phyloP scores from a whole-genome alignment of 805 yeast genomes.

The Wickerhamomyces hampshirensis region DNA sequence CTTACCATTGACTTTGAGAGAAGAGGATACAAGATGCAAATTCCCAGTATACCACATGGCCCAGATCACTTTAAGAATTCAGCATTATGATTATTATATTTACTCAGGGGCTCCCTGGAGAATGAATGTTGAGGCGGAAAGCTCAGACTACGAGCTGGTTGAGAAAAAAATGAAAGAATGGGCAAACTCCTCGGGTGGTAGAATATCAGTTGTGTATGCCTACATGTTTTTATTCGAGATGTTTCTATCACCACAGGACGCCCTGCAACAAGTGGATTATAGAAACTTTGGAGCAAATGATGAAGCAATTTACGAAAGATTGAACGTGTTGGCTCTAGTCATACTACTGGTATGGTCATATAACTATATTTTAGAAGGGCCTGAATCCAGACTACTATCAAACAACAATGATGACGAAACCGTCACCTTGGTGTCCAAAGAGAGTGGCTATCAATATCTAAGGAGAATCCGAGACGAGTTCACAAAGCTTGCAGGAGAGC shows the following conservation, averaged over 20 bases:
- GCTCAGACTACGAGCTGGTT: conserved; percentile 44
- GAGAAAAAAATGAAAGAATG: conserved; percentile 47
- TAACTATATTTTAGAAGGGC: conserved; percentile 42
- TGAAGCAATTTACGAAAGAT: conserved; percentile 42
- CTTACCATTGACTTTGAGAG: conserved; percentile 19
- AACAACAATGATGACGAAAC: conserved; percentile 15
- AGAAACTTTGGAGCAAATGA: conserved; percentile 44
- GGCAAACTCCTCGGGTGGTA: conserved; percentile 44
- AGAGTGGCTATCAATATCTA: conserved; percentile 47
- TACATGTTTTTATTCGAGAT: conserved; percentile 57
- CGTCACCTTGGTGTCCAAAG: conserved; percentile 32
- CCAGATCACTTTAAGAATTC: conserved; percentile 64
- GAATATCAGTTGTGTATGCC: conserved; percentile 54
- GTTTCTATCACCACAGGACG: conserved; percentile 50
- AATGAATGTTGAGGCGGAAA: conserved; percentile 61
- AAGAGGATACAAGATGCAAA: conserved; percentile 47
- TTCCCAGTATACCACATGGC: conserved; percentile 69
- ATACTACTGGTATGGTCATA: conserved; percentile 45
- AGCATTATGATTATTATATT: conserved; percentile 74
- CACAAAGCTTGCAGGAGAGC: conserved; percentile 28
- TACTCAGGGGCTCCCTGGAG: conserved; percentile 81
- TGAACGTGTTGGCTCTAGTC: conserved; percentile 30
- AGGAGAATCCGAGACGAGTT: conserved; percentile 43
- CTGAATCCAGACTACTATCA: conserved; percentile 33
- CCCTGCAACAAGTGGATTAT: conserved; percentile 33